These are phyloP conservation scores for Bruguiera parviflora DNA, from an alignment of 345 rosid genomes.

Conservation along the genomic window DNA sequence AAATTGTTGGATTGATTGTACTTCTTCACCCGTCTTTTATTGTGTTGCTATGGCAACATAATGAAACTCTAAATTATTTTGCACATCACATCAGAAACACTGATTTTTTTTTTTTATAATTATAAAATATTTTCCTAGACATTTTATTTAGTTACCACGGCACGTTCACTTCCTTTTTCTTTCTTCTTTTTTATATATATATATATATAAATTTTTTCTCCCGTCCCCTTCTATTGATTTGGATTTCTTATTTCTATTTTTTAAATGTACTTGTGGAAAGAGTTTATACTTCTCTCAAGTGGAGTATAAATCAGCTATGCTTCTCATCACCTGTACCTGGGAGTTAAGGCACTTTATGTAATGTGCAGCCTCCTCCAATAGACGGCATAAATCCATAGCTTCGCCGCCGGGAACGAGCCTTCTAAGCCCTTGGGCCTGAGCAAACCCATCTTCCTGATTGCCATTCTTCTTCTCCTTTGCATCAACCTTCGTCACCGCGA, in stretches of 20 bases:
- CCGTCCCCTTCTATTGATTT: background rate
- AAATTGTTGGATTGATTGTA: too few relatives aligned
- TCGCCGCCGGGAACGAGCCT: slow-evolving; percentile 40
- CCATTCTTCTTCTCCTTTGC: background rate
- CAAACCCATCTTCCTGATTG: background rate
- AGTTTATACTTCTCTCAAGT: background rate
- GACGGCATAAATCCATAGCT: slow-evolving; percentile 26
- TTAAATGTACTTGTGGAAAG: background rate
- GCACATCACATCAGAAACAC: too few relatives aligned
- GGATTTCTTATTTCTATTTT: background rate
- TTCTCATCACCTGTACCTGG: slow-evolving; percentile 42
- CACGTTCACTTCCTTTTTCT: too few relatives aligned
- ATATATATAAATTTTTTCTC: too few relatives aligned
- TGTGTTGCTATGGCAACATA: too few relatives aligned
- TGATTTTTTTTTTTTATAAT: too few relatives aligned
- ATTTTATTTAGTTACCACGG: too few relatives aligned
- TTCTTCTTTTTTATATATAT: too few relatives aligned
- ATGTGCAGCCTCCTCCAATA: slow-evolving; percentile 42
- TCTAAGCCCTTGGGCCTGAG: slow-evolving; percentile 17
- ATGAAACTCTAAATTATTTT: too few relatives aligned
- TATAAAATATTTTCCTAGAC: too few relatives aligned
- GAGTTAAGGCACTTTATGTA: slow-evolving; percentile 32
- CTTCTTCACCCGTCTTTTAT: too few relatives aligned
- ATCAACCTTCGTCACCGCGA: background rate
- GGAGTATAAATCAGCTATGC: slow-evolving; percentile 25